phyloP scores from a whole-genome alignment of 805 yeast species.

The Metschnikowia reukaufii region DNA sequence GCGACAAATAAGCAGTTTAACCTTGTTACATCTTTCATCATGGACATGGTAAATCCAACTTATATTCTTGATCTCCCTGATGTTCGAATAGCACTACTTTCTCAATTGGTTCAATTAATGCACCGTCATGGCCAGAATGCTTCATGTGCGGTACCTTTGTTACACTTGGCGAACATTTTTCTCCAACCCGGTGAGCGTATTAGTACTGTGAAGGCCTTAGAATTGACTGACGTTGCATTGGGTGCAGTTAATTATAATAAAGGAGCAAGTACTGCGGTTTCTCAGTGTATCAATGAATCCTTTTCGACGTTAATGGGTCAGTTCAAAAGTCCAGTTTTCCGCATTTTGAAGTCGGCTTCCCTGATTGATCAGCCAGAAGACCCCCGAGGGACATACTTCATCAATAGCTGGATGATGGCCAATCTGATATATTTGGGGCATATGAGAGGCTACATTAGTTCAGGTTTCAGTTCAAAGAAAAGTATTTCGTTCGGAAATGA shows the following conservation, averaged over 20 bases:
- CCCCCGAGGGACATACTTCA: conserved; percentile 8
- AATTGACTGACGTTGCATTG: conserved; percentile 42
- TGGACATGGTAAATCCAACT: conserved; percentile 38
- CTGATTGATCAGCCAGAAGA: conserved; percentile 7
- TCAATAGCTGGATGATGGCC: conserved; percentile 11
- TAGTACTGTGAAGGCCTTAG: conserved; percentile 39
- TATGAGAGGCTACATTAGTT: conserved; percentile 15
- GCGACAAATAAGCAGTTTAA: conserved; percentile 28
- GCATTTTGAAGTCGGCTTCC: conserved; percentile 27
- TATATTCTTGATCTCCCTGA: conserved; percentile 25
- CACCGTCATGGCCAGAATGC: conserved; percentile 42
- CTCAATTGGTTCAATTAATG: conserved; percentile 35
- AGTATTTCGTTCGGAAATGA: conserved; percentile 8
- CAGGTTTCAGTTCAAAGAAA: conserved; percentile 12
- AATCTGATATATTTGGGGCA: conserved; percentile 13
- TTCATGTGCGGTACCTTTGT: conserved; percentile 38
- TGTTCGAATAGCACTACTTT: conserved; percentile 32
- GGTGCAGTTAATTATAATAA: conserved; percentile 33
- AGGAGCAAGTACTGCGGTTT: conserved; percentile 34
- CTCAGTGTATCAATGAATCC: conserved; percentile 40
- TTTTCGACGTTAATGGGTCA: conserved; percentile 44
- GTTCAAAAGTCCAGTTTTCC: conserved; percentile 40
- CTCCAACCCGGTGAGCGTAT: conserved; percentile 27
- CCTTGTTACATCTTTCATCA: conserved; percentile 41
- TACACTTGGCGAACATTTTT: conserved; percentile 38